These are phyloP conservation scores for Hyaloperonospora arabidopsidis DNA, from an alignment of 352 stramenopile genomes.

Conservation along the genomic window DNA sequence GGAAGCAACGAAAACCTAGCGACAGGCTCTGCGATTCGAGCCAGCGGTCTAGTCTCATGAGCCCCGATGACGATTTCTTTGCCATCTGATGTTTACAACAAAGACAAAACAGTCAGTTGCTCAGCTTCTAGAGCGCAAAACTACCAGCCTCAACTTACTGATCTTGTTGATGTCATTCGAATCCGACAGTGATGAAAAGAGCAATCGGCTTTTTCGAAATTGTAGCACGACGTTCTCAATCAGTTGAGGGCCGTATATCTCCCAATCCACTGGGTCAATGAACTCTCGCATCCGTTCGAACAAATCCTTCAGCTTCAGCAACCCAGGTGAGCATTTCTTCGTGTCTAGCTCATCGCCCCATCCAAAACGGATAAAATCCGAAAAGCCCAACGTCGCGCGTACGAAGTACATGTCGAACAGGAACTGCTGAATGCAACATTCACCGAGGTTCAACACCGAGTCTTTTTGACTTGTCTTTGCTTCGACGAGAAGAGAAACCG, in stretches of 20 bases:
- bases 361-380: slow-evolving; percentile 81
- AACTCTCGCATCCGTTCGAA: slow-evolving; percentile 80
- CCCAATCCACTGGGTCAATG: slow-evolving; percentile 83
- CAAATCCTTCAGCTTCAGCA: slow-evolving; percentile 49
- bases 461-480: slow-evolving; percentile 42
- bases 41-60: slow-evolving; percentile 58
- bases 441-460: slow-evolving; percentile 68
- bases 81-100: slow-evolving; percentile 40
- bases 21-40: slow-evolving; percentile 67
- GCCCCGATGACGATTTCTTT: slow-evolving; percentile 61
- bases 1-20: slow-evolving; percentile 75
- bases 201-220: slow-evolving; percentile 74
- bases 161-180: slow-evolving; percentile 82
- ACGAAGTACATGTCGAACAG: slow-evolving; percentile 89
- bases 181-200: slow-evolving; percentile 81
- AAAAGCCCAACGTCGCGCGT: slow-evolving; percentile 73
- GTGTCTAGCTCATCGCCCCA: slow-evolving; percentile 77
- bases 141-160: slow-evolving; percentile 35
- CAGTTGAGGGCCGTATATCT: slow-evolving; percentile 80
- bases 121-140: background rate
- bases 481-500: slow-evolving; percentile 48
- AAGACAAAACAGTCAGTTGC: slow-evolving; percentile 15
- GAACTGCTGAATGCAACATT: slow-evolving; percentile 80
- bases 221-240: slow-evolving; percentile 82
- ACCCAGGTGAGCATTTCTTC: slow-evolving; percentile 40